Evolutionary conservation across 306 rosid species (phyloP).

Genomic region (Cicer arietinum): DNA sequence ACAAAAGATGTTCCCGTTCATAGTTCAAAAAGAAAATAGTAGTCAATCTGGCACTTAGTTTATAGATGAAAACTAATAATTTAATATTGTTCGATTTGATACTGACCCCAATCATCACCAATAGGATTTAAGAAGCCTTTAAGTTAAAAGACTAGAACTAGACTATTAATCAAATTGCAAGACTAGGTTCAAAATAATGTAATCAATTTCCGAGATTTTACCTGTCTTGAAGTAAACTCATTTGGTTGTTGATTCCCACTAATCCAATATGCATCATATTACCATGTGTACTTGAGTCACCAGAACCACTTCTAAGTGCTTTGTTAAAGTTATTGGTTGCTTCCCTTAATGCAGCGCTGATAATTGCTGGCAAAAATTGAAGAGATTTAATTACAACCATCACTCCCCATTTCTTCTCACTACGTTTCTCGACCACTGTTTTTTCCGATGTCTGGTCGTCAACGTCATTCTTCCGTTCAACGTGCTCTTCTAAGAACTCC

Average conservation of each 20-base stretch:
- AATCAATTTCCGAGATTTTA: conserved; percentile 41
- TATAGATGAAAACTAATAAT: no score
- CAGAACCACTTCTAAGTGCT: conserved; percentile 56
- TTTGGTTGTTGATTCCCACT: conserved; percentile 91
- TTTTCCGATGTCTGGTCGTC: conserved; percentile 57
- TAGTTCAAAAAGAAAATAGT: conserved; percentile 6
- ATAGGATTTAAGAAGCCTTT: no score
- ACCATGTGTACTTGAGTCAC: conserved; percentile 62
- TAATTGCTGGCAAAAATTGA: conserved; percentile 81
- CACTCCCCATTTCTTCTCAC: conserved; percentile 94
- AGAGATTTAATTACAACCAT: conserved; percentile 90
- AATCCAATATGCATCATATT: conserved; percentile 96
- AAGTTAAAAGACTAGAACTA: no score
- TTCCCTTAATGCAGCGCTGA: conserved; percentile 80
- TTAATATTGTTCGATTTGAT: no score
- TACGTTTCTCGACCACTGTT: conserved; percentile 56
- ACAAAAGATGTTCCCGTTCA: conserved; percentile 23
- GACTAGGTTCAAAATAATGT: conserved; percentile 31
- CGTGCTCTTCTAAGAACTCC: conserved; percentile 86
- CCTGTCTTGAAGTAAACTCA: conserved; percentile 99
- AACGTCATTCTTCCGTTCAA: conserved; percentile 61
- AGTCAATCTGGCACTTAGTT: no score
- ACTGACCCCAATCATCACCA: no score
- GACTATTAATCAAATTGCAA: no score
- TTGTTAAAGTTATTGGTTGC: conserved; percentile 62